These are phyloP conservation scores for Leptodontidium sp. DNA, from an alignment of 2,329 filamentous ascomycete species.

Conservation along the genomic window DNA sequence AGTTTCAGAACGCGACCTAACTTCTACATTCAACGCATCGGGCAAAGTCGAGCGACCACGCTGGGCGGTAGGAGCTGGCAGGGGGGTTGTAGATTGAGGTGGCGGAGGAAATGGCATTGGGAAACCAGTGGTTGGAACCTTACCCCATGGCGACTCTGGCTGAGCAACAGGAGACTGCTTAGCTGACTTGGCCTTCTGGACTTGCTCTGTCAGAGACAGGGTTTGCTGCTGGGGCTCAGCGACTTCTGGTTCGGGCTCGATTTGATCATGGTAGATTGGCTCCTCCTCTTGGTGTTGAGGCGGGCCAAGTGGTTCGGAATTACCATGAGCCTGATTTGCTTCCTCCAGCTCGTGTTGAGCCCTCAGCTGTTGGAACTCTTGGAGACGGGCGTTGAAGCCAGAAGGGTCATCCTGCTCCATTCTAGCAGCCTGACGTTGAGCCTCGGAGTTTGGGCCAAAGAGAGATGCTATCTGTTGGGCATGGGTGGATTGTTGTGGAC, in stretches of 20 bases:
- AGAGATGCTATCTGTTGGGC: conserved; percentile 44
- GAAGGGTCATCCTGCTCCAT: conserved; percentile 68
- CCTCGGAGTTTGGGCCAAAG: conserved; percentile 41
- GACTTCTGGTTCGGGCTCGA: conserved; percentile 30
- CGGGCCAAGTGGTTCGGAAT: conserved; percentile 41
- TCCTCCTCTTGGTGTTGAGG: conserved; percentile 38
- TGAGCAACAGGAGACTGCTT: conserved; percentile 63
- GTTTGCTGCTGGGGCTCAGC: conserved; percentile 45
- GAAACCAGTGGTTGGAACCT: conserved; percentile 66
- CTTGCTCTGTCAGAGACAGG: conserved; percentile 82
- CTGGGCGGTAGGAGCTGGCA: conserved; percentile 89
- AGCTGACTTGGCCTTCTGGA: conserved; percentile 75
- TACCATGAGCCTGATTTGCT: conserved; percentile 47
- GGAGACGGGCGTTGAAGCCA: conserved; percentile 70
- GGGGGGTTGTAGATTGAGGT: conserved; percentile 77
- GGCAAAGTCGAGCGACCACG: conserved; percentile 84
- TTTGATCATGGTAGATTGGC: conserved; percentile 35
- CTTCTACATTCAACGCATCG: conserved; percentile 70
- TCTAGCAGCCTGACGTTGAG: conserved; percentile 60
- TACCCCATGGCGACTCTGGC: conserved; percentile 62
- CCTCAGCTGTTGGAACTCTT: conserved; percentile 83
- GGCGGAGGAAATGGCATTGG: conserved; percentile 78
- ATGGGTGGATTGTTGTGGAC: conserved; percentile 38
- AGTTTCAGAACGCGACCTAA: conserved; percentile 79
- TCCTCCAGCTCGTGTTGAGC: conserved; percentile 72